Conservation (phyloP, 148 eudicot genomes). For the Spergularia marina region DNA sequence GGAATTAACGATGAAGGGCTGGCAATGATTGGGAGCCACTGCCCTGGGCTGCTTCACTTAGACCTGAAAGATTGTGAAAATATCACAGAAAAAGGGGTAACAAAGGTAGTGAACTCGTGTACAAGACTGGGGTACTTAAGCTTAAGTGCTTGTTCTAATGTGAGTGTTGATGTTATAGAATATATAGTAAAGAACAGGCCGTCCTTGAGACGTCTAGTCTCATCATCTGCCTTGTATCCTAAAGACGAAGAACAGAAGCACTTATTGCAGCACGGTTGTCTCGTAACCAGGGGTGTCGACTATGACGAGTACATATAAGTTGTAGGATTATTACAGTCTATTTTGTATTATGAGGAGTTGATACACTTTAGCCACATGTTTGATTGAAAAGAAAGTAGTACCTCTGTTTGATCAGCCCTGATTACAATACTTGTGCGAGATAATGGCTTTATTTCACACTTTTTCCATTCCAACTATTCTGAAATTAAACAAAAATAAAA, state of each 20-base stretch:
- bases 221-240: slow-evolving; percentile 21
- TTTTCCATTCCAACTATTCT: no score
- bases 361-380: no score
- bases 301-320: slow-evolving; percentile 7
- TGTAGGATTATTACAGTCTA: no score
- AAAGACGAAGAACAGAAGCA: slow-evolving; percentile 4
- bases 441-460: no score
- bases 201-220: slow-evolving; percentile 19
- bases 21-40: slow-evolving; percentile 16
- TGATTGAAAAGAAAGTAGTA: no score
- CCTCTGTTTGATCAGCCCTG: no score
- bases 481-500: no score
- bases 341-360: no score
- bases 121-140: slow-evolving; percentile 21
- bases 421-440: no score
- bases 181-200: slow-evolving; percentile 27
- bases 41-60: slow-evolving; percentile 20
- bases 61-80: slow-evolving; percentile 17
- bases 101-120: slow-evolving; percentile 23
- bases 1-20: slow-evolving; percentile 19
- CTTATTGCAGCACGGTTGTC: slow-evolving; percentile 20
- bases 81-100: slow-evolving; percentile 29
- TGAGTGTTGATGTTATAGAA: slow-evolving; percentile 9
- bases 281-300: background rate
- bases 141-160: slow-evolving; percentile 17